Evolutionary conservation across 75 land plant genomes (phyloP).

Genomic region (Pseudotsuga menziesii): DNA sequence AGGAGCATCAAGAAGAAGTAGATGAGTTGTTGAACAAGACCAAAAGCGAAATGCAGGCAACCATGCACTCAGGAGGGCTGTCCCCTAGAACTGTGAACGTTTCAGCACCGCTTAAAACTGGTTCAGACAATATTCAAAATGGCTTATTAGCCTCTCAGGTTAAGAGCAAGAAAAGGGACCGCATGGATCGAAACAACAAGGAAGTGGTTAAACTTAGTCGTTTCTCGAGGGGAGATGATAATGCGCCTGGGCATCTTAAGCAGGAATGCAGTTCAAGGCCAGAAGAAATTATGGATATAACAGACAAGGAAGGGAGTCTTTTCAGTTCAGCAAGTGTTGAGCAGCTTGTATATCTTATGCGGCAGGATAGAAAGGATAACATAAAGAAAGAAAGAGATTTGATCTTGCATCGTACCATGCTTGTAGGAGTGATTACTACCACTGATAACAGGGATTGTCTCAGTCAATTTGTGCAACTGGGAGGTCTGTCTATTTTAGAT

Average conservation of each 20-base stretch:
- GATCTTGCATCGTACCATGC: slow-evolving; percentile 23
- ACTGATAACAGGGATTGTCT: slow-evolving; percentile 36
- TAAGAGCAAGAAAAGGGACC: slow-evolving; percentile 44
- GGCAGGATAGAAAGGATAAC: slow-evolving; percentile 30
- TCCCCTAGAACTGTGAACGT: slow-evolving; percentile 30
- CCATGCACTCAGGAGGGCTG: slow-evolving; percentile 27
- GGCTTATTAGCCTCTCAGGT: slow-evolving; percentile 12
- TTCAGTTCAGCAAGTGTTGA: slow-evolving; percentile 27
- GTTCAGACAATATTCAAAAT: slow-evolving; percentile 20
- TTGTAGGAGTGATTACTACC: slow-evolving; percentile 31
- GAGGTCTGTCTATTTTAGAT: slow-evolving; percentile 35
- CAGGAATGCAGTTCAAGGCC: slow-evolving; percentile 27
- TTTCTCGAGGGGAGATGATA: slow-evolving; percentile 22
- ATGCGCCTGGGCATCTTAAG: slow-evolving; percentile 21
- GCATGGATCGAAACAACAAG: slow-evolving; percentile 18
- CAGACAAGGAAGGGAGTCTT: slow-evolving; percentile 45
- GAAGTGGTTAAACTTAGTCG: slow-evolving; percentile 29
- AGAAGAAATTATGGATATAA: slow-evolving; percentile 23
- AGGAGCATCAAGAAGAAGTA: slow-evolving; percentile 56
- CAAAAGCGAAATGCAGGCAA: slow-evolving; percentile 47
- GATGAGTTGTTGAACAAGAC: slow-evolving; percentile 41
- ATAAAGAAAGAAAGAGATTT: slow-evolving; percentile 24
- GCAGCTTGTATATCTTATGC: slow-evolving; percentile 34
- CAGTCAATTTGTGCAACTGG: slow-evolving; percentile 21
- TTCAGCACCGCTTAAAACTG: slow-evolving; percentile 17